Base-by-base conservation (phyloP, 306 rosid species). In the Astragalus glycyphyllos region DNA sequence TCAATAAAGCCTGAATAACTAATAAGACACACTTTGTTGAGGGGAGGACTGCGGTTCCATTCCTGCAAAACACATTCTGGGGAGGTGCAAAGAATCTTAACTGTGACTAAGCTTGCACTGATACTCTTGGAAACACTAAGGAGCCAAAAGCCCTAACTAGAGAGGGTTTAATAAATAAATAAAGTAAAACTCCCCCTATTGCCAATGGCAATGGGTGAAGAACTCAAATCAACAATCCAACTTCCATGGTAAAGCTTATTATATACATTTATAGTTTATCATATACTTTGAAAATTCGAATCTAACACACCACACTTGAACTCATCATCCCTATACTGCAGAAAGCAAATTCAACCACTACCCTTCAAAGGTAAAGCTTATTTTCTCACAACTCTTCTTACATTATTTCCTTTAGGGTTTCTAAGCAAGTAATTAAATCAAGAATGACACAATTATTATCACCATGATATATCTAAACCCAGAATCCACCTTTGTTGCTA, bases 181-280 rank as follows among this genome's bases (percentile, higher is more conserved):
- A n/a, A 59, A 47, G 26, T 14, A 72, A 47, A 47, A 71, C 29
- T 17, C 26, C 31, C 58, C 9, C 6, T 45, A 32, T 16, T 56
- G 41, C 6, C 4, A 10, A 5, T 29, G 32, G 17, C 8, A 29
- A 9, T 13, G 45, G 31, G 31, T 13, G 45, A 5, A 31, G 7
- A 44, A 45, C 47, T 45, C 11, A 20, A 58, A 41, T 47, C 17
- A 11, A 66, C 54, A 58, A 58, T 41, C 79, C 64, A 57, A 65
- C 29, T 50, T 58, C 12, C 44, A n/a, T n/a, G n/a, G n/a, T n/a
- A n/a, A n/a, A 41, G 15, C 10, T 8, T 14, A 8, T 23, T 69
- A 26, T 10, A 8, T 38, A 8, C 38, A 37, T 11, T 32, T 38
- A 38, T 38, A 38, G 23, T 20, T 20, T 2, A 10, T 41, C 23